Percentiles rank a stretch among this genome's conserved stretches.
Evolutionary conservation across 148 eudicot species (phyloP).

Genomic region (Silene conica): DNA sequence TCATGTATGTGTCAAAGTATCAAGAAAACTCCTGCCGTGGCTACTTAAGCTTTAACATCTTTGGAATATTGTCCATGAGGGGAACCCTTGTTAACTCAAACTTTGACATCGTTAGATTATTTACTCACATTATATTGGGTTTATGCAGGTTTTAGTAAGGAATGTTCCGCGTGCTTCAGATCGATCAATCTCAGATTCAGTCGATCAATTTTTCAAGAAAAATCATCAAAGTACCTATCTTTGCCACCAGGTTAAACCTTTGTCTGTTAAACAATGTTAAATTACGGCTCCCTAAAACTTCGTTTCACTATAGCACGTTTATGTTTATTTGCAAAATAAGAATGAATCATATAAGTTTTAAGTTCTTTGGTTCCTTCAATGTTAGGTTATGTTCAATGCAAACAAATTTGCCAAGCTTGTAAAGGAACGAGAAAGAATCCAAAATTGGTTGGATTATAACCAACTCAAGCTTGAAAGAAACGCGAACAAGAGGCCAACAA

Average conservation of each 20-base stretch:
- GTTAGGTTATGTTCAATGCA: slow-evolving; percentile 83
- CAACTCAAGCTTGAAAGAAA: slow-evolving; percentile 77
- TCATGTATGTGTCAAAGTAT: too few relatives aligned
- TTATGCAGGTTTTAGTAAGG: slow-evolving; percentile 76
- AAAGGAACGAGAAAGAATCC: slow-evolving; percentile 55
- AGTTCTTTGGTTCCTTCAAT: slow-evolving; percentile 1
- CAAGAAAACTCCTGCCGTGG: background rate
- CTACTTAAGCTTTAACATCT: background rate
- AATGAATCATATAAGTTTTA: background rate
- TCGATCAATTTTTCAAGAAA: slow-evolving; percentile 71
- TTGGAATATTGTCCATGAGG: background rate
- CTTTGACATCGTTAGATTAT: background rate
- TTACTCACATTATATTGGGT: slow-evolving; percentile 6
- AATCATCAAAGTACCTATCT: slow-evolving; percentile 81
- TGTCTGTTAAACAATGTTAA: background rate
- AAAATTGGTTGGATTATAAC: slow-evolving; percentile 89
- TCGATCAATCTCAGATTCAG: slow-evolving; percentile 70
- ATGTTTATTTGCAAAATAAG: background rate
- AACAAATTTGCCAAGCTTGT: slow-evolving; percentile 84
- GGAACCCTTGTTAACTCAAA: background rate
- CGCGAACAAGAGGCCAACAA: slow-evolving; percentile 75
- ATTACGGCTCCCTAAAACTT: background rate
- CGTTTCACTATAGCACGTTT: background rate
- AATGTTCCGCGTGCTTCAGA: slow-evolving; percentile 73
- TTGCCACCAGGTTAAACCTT: slow-evolving; percentile 66